Evolutionary conservation across 1,284 basidiomycete genomes (phyloP).

Genomic region (Vanrija sp.): DNA sequence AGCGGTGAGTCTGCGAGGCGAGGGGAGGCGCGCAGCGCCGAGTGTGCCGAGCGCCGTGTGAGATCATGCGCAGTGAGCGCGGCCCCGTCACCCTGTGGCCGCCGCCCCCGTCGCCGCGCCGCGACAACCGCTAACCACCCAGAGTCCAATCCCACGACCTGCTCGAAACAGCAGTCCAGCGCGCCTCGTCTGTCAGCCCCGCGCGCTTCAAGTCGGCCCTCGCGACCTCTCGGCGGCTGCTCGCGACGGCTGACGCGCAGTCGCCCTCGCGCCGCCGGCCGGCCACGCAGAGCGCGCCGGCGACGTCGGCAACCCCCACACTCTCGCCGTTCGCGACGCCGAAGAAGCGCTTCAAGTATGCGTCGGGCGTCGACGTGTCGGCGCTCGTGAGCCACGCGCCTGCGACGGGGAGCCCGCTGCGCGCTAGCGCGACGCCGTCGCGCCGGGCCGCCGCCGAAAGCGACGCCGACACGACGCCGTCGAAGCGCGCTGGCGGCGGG

Average conservation of each 20-base stretch:
- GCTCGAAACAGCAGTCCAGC: conserved; percentile 30
- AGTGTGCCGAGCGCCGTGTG: neutral
- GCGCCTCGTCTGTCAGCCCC: conserved; percentile 38
- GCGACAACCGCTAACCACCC: neutral
- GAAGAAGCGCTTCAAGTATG: conserved; percentile 31
- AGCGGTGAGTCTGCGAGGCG: conserved; percentile 30
- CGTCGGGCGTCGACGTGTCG: conserved; percentile 27
- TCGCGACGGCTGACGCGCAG: conserved; percentile 9
- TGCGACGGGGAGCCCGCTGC: conserved; percentile 20
- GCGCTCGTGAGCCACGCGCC: conserved; percentile 24
- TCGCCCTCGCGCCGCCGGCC: neutral
- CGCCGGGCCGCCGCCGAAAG: neutral
- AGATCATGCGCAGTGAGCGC: neutral
- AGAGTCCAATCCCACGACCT: conserved; percentile 42
- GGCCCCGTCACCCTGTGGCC: neutral
- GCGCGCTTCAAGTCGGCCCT: conserved; percentile 38
- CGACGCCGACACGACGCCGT: neutral
- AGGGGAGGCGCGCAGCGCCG: neutral
- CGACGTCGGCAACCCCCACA: neutral
- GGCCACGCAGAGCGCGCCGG: neutral
- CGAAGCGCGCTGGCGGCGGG: neutral
- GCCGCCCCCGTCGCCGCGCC: neutral
- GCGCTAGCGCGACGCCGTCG: conserved; percentile 25
- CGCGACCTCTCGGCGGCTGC: conserved; percentile 22
- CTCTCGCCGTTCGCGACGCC: conserved; percentile 31